phyloP scores from a whole-genome alignment of 2,329 filamentous ascomycete species.

The Trichoderma atroviride region DNA sequence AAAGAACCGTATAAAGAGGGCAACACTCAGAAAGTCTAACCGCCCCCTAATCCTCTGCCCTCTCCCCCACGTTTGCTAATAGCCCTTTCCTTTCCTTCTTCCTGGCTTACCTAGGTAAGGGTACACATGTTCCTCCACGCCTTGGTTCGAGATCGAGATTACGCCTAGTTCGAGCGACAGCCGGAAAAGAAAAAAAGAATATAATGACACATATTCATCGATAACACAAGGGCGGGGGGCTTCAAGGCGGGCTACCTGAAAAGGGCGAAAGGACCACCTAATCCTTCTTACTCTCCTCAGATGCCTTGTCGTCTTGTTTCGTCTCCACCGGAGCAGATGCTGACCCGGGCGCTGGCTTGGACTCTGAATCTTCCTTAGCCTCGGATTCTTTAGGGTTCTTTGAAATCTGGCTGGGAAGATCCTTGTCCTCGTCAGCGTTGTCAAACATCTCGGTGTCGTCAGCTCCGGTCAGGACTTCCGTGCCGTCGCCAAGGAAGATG shows the following conservation, averaged over 20 bases:
- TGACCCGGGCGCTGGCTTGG: slow-evolving; percentile 33
- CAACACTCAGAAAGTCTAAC: slow-evolving; percentile 30
- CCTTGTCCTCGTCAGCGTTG: slow-evolving; percentile 80
- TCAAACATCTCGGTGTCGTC: slow-evolving; percentile 95
- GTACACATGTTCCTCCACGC: neutral
- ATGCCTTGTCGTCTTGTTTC: slow-evolving; percentile 32
- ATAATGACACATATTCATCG: slow-evolving; percentile 9
- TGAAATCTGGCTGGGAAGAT: slow-evolving; percentile 80
- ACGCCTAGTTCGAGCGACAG: slow-evolving; percentile 23
- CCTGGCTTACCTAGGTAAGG: neutral
- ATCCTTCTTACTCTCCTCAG: slow-evolving; percentile 42
- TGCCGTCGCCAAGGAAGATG: slow-evolving; percentile 93
- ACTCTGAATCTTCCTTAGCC: slow-evolving; percentile 31
- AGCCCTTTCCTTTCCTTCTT: slow-evolving; percentile 5
- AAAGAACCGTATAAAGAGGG: slow-evolving; percentile 29
- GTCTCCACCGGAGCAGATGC: slow-evolving; percentile 34
- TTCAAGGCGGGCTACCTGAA: slow-evolving; percentile 26
- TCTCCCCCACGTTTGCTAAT: slow-evolving; percentile 15
- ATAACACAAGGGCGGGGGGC: slow-evolving; percentile 2
- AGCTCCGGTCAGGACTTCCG: slow-evolving; percentile 85
- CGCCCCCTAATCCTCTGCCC: slow-evolving; percentile 24
- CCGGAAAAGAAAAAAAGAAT: slow-evolving; percentile 2
- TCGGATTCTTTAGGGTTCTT: slow-evolving; percentile 50
- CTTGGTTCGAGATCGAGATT: neutral
- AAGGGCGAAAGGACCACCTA: slow-evolving; percentile 38